phyloP scores from a whole-genome alignment of 2,329 filamentous ascomycete genomes.

The Penicillium sp. region DNA sequence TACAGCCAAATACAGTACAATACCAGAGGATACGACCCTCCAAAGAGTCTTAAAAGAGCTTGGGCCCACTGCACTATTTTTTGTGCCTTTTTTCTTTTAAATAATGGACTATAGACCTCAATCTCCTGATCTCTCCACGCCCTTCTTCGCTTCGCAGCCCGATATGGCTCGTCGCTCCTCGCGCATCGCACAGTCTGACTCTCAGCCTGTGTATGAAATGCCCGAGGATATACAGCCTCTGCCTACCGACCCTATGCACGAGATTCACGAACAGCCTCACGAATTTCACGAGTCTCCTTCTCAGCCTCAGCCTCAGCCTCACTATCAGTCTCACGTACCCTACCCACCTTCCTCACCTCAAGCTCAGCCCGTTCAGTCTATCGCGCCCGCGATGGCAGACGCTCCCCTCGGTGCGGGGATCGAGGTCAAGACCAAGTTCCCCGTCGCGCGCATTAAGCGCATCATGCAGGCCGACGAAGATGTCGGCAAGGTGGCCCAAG shows the following conservation, averaged over 20 bases:
- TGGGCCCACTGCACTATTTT: slow-evolving; percentile 15
- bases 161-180: slow-evolving; percentile 49
- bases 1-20: not conserved
- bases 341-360: not conserved
- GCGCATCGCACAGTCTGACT: slow-evolving; percentile 36
- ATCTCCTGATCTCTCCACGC: slow-evolving; percentile 55
- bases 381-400: slow-evolving; percentile 3
- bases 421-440: slow-evolving; percentile 91
- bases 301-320: slow-evolving; percentile 1
- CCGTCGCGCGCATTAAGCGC: slow-evolving; percentile 94
- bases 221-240: slow-evolving; percentile 8
- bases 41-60: slow-evolving; percentile 36
- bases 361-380: not conserved
- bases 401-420: slow-evolving; percentile 55
- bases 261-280: too few species aligned
- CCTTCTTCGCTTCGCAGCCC: slow-evolving; percentile 23
- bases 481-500: slow-evolving; percentile 96
- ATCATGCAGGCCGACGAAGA: slow-evolving; percentile 99
- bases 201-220: slow-evolving; percentile 6
- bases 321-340: not conserved
- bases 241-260: not conserved
- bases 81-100: slow-evolving; percentile 3
- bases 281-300: too few species aligned
- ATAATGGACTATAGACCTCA: slow-evolving; percentile 47
- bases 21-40: slow-evolving; percentile 15